Evolutionary conservation across 345 rosid species (phyloP).

Genomic region (Punica granatum): DNA sequence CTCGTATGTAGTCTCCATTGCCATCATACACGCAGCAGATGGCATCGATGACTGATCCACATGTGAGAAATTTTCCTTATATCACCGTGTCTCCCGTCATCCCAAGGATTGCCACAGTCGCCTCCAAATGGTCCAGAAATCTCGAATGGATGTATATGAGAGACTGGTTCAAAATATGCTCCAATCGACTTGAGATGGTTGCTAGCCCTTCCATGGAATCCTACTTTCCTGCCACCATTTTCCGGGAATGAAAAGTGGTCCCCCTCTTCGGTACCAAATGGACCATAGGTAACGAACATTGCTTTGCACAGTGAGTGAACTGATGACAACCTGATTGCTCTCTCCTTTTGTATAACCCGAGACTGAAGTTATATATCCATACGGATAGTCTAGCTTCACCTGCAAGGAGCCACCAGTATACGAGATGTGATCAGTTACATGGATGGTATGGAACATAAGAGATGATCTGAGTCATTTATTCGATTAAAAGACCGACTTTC

Average conservation of each 20-base stretch:
- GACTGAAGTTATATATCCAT: conserved; percentile 2
- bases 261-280: conserved; percentile 2
- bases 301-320: conserved; percentile 5
- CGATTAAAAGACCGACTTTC: no score
- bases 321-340: not conserved
- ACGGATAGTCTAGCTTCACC: conserved; percentile 5
- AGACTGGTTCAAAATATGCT: conserved; percentile 1
- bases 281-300: not conserved
- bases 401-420: not conserved
- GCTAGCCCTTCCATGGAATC: not conserved
- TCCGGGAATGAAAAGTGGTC: not conserved
- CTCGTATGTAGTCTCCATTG: not conserved
- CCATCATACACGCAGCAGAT: not conserved
- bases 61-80: not conserved
- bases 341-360: not conserved
- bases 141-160: not conserved
- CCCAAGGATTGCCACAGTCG: not conserved
- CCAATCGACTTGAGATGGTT: not conserved
- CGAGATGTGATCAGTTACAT: not conserved
- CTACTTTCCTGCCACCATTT: conserved; percentile 5
- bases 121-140: conserved; percentile 4
- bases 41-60: not conserved
- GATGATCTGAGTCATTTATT: not conserved
- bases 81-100: not conserved
- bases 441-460: not conserved